phyloP scores from a whole-genome alignment of 225 moss, liverwort and hornwort species.

The Polytrichum commune region DNA sequence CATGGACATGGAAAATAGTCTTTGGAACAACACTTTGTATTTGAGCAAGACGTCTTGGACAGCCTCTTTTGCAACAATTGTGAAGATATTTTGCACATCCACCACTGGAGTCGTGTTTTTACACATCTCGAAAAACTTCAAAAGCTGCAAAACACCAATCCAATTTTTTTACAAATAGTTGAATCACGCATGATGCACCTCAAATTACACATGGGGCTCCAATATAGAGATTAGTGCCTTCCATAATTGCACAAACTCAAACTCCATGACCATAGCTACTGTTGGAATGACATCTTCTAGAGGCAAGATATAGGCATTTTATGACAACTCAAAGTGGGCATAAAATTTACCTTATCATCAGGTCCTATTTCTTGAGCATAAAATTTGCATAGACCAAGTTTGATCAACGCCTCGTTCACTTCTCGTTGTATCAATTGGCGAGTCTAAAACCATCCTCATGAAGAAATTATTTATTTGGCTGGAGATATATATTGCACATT shows the following conservation, averaged over 20 bases:
- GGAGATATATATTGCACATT: not conserved
- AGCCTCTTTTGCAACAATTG: constrained; percentile 16
- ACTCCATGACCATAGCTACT: no score
- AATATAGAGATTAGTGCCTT: no score
- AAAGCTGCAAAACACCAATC: not conserved
- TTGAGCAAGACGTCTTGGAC: constrained; percentile 23
- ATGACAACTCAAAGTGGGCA: not conserved
- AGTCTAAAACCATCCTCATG: constrained; percentile 13
- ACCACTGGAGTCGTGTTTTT: not conserved
- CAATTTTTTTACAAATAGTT: not conserved
- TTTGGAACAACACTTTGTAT: constrained; percentile 9
- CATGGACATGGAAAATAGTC: constrained; percentile 29
- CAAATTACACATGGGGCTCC: not conserved
- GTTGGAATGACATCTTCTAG: no score
- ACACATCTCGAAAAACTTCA: not conserved
- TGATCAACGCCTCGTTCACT: constrained; percentile 37
- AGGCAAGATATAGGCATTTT: not conserved
- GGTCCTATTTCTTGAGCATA: constrained; percentile 18
- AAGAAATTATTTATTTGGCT: not conserved
- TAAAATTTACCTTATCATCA: constrained; percentile 16
- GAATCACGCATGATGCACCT: not conserved
- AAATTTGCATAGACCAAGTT: constrained; percentile 39
- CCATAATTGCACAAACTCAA: no score
- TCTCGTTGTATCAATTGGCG: constrained; percentile 46
- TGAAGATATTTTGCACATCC: constrained; percentile 9